Conservation (phyloP, 2,329 filamentous ascomycete genomes). For the Penicillium glabrum region DNA sequence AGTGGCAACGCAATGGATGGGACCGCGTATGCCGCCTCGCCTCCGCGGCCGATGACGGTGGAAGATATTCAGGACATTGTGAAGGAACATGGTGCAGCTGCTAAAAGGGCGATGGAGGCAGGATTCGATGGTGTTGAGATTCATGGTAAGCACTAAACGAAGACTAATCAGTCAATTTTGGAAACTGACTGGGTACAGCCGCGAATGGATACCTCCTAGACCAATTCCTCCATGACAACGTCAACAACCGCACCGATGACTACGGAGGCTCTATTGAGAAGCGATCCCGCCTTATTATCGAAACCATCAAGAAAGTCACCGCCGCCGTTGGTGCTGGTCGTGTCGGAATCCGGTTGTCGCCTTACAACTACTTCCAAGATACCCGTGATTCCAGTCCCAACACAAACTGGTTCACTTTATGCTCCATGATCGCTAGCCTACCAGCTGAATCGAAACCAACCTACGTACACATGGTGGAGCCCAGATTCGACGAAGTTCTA, state of each 20-base stretch:
- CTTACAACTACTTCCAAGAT: slow-evolving; percentile 61
- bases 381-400: slow-evolving; percentile 48
- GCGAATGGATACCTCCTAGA: slow-evolving; percentile 68
- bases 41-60: slow-evolving; percentile 35
- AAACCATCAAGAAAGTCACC: slow-evolving; percentile 53
- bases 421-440: slow-evolving; percentile 41
- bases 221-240: slow-evolving; percentile 62
- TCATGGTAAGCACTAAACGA: slow-evolving; percentile 31
- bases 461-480: slow-evolving; percentile 53
- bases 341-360: slow-evolving; percentile 59
- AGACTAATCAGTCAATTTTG: background rate
- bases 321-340: slow-evolving; percentile 48
- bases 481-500: slow-evolving; percentile 49
- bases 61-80: slow-evolving; percentile 41
- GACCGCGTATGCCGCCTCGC: slow-evolving; percentile 27
- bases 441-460: slow-evolving; percentile 35
- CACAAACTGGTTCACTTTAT: slow-evolving; percentile 48
- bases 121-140: slow-evolving; percentile 54
- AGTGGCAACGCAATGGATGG: slow-evolving; percentile 41
- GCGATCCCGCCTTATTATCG: slow-evolving; percentile 52
- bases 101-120: slow-evolving; percentile 45
- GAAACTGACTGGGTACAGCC: slow-evolving; percentile 21
- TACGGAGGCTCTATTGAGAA: slow-evolving; percentile 53
- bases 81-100: slow-evolving; percentile 42
- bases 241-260: slow-evolving; percentile 54